These are phyloP conservation scores for Ormosia emarginata DNA, from an alignment of 306 rosid genomes.

Conservation along the genomic window DNA sequence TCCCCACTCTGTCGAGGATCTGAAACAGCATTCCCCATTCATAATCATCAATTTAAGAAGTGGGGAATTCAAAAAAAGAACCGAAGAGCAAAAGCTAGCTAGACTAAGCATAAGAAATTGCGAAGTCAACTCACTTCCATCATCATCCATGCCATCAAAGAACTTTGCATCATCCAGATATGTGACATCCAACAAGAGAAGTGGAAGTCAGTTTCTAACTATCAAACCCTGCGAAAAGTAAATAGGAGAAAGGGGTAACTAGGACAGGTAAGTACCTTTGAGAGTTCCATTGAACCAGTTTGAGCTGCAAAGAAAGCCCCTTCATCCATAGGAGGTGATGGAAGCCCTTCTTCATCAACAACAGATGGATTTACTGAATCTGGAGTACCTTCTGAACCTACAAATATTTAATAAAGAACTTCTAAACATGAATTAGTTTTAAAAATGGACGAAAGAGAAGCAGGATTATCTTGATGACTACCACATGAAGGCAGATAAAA, in stretches of 20 bases:
- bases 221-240: constrained; percentile 2
- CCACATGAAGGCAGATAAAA: not conserved
- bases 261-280: constrained; percentile 50
- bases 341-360: constrained; percentile 77
- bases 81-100: constrained; percentile 25
- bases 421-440: not conserved
- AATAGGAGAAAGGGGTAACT: not conserved
- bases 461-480: not conserved
- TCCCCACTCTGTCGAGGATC: constrained; percentile 70
- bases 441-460: not conserved
- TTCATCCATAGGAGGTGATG: constrained; percentile 92
- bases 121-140: constrained; percentile 81
- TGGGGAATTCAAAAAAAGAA: constrained; percentile 41
- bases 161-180: constrained; percentile 50
- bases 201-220: constrained; percentile 39
- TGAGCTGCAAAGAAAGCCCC: constrained; percentile 64
- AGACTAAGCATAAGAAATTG: constrained; percentile 36
- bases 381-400: constrained; percentile 62
- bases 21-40: constrained; percentile 52
- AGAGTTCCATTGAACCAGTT: constrained; percentile 70
- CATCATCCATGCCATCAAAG: constrained; percentile 97
- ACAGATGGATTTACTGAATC: constrained; percentile 67
- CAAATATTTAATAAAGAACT: constrained; percentile 11
- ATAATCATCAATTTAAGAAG: constrained; percentile 38
- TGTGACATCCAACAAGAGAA: constrained; percentile 31